Percentiles rank a stretch among this genome's conserved stretches.
phyloP scores from a whole-genome alignment of 1,284 basidiomycete species.

The Pisolithus thermaeus region DNA sequence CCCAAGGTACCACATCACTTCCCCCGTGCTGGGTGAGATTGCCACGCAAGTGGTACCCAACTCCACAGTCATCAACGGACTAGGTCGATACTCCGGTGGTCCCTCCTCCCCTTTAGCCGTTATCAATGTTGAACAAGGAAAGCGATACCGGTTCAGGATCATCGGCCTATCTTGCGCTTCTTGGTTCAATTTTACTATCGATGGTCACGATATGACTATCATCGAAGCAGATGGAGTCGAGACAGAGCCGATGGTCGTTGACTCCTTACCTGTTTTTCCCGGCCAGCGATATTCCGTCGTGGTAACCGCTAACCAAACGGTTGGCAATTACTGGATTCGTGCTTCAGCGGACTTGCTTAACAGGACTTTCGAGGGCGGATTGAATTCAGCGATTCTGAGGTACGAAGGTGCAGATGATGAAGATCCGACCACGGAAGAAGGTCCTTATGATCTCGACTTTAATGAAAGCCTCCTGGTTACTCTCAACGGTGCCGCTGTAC shows the following conservation, averaged over 20 bases:
- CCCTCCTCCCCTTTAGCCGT: slow-evolving; percentile 29
- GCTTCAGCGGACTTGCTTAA: slow-evolving; percentile 10
- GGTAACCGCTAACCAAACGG: slow-evolving; percentile 26
- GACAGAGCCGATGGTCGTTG: slow-evolving; percentile 34
- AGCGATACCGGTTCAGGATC: slow-evolving; percentile 30
- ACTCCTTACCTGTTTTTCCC: slow-evolving; percentile 34
- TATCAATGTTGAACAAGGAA: slow-evolving; percentile 21
- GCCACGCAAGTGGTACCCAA: slow-evolving; percentile 21
- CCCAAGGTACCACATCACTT: slow-evolving; percentile 24
- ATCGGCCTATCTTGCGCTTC: slow-evolving; percentile 31
- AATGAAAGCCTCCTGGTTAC: slow-evolving; percentile 31
- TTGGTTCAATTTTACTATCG: slow-evolving; percentile 36
- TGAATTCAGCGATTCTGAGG: slow-evolving; percentile 49
- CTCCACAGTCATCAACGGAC: slow-evolving; percentile 45
- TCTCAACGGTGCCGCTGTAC: slow-evolving; percentile 26
- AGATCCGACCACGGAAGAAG: slow-evolving; percentile 38
- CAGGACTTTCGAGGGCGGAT: slow-evolving; percentile 29
- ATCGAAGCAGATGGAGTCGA: slow-evolving; percentile 47
- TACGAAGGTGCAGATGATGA: slow-evolving; percentile 39
- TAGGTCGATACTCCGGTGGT: slow-evolving; percentile 34
- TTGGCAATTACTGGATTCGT: slow-evolving; percentile 44
- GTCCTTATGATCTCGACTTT: slow-evolving; percentile 23
- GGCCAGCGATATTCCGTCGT: slow-evolving; percentile 38
- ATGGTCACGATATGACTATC: slow-evolving; percentile 38
- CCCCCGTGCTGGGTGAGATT: slow-evolving; percentile 8